phyloP scores from a whole-genome alignment of 768 basidiomycete genomes.

The Mycena haematopus region DNA sequence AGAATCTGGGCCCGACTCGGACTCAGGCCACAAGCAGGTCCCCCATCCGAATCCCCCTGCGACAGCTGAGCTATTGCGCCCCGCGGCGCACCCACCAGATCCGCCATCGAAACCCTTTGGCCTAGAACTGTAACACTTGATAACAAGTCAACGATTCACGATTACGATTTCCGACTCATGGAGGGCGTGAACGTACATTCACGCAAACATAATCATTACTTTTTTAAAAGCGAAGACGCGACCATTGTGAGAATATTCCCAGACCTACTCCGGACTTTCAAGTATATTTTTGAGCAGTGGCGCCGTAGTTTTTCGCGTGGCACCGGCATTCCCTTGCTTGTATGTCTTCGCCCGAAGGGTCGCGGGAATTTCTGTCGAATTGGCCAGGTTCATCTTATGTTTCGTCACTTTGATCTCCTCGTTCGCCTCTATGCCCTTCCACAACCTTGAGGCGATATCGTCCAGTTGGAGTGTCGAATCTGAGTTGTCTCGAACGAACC shows the following conservation, averaged over 20 bases:
- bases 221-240: not conserved
- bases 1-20: too few species aligned
- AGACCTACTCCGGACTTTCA: constrained; percentile 40
- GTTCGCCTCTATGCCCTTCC: constrained; percentile 63
- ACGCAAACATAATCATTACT: constrained; percentile 5
- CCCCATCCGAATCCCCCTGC: not conserved
- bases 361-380: constrained; percentile 31
- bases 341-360: constrained; percentile 58
- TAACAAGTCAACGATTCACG: not conserved
- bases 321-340: constrained; percentile 67
- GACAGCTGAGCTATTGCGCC: not conserved
- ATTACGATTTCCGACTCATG: not conserved
- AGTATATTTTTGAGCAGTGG: constrained; percentile 69
- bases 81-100: not conserved
- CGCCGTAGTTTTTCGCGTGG: constrained; percentile 70
- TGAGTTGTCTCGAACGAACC: constrained; percentile 59
- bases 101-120: not conserved
- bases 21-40: too few species aligned
- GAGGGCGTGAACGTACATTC: not conserved
- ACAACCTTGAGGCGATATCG: constrained; percentile 55
- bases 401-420: constrained; percentile 59
- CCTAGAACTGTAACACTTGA: not conserved
- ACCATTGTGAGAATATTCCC: not conserved
- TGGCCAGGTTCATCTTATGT: constrained; percentile 48
- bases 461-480: constrained; percentile 40